Percentiles rank a stretch among this genome's conserved stretches.
phyloP scores from a whole-genome alignment of 805 yeast genomes.

The Kazachstania taianensis region DNA sequence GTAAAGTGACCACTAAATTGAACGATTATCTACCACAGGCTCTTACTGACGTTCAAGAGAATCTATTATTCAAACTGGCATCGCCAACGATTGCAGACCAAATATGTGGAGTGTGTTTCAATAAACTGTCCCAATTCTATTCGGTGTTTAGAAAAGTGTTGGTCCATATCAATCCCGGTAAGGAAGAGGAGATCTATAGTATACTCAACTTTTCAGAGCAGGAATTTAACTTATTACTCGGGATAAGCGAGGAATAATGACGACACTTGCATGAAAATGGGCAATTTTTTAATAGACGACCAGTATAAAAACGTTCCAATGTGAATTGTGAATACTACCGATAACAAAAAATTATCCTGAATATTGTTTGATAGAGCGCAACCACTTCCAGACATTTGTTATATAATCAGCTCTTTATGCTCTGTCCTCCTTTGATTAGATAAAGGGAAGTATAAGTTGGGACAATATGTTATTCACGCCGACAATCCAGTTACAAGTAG shows the following conservation, averaged over 20 bases:
- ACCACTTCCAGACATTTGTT: too few relatives aligned
- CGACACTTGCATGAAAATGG: not conserved
- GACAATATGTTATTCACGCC: too few relatives aligned
- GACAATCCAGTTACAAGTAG: too few relatives aligned
- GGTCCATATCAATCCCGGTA: slow-evolving; percentile 21
- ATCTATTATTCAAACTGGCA: slow-evolving; percentile 44
- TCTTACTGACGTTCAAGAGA: slow-evolving; percentile 47
- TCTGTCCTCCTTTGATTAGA: too few relatives aligned
- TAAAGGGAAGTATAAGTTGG: too few relatives aligned
- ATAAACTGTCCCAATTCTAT: slow-evolving; percentile 37
- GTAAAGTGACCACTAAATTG: slow-evolving; percentile 36
- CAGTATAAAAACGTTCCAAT: too few relatives aligned
- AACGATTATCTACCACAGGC: slow-evolving; percentile 43
- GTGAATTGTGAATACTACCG: too few relatives aligned
- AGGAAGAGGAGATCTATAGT: slow-evolving; percentile 9
- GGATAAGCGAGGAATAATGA: slow-evolving; percentile 39
- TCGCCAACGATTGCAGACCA: slow-evolving; percentile 55
- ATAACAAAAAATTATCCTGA: too few relatives aligned
- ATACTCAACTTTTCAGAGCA: slow-evolving; percentile 23
- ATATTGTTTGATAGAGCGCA: too few relatives aligned
- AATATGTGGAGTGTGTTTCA: slow-evolving; percentile 40
- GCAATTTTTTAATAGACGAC: not conserved
- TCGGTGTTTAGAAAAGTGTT: slow-evolving; percentile 30
- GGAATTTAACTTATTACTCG: slow-evolving; percentile 62
- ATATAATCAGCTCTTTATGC: too few relatives aligned